Evolutionary conservation across 768 basidiomycete species (phyloP).

Genomic region (Pleurotus tuoliensis): DNA sequence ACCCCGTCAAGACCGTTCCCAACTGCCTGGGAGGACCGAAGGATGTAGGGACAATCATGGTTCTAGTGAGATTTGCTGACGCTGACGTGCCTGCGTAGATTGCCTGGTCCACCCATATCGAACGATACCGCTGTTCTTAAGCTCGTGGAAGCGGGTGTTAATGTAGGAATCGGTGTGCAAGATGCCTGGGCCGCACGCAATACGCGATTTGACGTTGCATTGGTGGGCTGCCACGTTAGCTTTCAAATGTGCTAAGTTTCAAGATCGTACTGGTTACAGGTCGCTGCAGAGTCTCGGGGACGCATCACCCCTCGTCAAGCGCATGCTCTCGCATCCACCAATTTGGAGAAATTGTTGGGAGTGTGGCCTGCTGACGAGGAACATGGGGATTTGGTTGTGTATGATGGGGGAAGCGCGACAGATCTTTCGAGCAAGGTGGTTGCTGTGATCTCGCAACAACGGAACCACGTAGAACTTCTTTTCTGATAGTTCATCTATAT

Average conservation of each 20-base stretch:
- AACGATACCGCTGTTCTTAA: slow-evolving; percentile 57
- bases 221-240: slow-evolving; percentile 45
- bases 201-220: slow-evolving; percentile 72
- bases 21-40: slow-evolving; percentile 61
- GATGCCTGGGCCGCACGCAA: slow-evolving; percentile 74
- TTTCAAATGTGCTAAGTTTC: neutral
- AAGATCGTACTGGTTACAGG: slow-evolving; percentile 23
- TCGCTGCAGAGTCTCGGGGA: slow-evolving; percentile 43
- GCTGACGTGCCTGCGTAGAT: slow-evolving; percentile 25
- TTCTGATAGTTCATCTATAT: slow-evolving; percentile 18
- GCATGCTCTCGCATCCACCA: slow-evolving; percentile 40
- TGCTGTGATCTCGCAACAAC: slow-evolving; percentile 52
- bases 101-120: slow-evolving; percentile 74
- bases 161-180: slow-evolving; percentile 66
- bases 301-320: slow-evolving; percentile 36
- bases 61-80: no score
- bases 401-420: slow-evolving; percentile 55
- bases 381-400: slow-evolving; percentile 57
- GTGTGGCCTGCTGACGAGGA: slow-evolving; percentile 27
- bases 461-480: slow-evolving; percentile 47
- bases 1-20: slow-evolving; percentile 67
- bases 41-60: slow-evolving; percentile 44
- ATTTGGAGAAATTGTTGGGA: slow-evolving; percentile 34
- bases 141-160: slow-evolving; percentile 70
- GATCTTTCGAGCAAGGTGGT: slow-evolving; percentile 51